Evolutionary conservation across 805 yeast species (phyloP).

Genomic region (Cyberlindnera veronae): DNA sequence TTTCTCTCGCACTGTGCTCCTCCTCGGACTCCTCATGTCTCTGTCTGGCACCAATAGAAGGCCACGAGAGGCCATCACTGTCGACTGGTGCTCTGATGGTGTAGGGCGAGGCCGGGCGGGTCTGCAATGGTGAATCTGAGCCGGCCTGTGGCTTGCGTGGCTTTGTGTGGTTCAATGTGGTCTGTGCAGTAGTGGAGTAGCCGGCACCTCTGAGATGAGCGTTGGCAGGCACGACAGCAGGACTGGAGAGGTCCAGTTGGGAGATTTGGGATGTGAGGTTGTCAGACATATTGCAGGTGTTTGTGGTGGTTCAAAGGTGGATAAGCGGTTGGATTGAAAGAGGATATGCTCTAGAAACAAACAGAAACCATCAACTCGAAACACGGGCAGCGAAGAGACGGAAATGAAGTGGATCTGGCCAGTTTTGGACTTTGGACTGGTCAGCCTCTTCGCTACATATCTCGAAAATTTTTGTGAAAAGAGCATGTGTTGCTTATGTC

Average conservation of each 20-base stretch:
- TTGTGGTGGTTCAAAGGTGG: background rate
- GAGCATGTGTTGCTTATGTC: too few relatives aligned
- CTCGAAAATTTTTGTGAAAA: too few relatives aligned
- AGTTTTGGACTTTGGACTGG: too few relatives aligned
- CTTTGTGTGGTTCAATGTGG: constrained; percentile 15
- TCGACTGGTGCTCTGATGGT: constrained; percentile 84
- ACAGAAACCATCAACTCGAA: too few relatives aligned
- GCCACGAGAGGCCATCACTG: constrained; percentile 92
- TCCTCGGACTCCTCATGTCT: constrained; percentile 69
- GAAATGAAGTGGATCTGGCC: too few relatives aligned
- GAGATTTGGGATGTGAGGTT: constrained; percentile 17
- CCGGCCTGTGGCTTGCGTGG: constrained; percentile 4
- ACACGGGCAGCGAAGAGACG: too few relatives aligned
- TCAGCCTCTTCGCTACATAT: too few relatives aligned
- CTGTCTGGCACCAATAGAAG: constrained; percentile 76
- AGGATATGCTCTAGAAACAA: too few relatives aligned
- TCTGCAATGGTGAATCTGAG: constrained; percentile 56
- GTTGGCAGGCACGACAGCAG: constrained; percentile 7
- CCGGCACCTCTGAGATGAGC: constrained; percentile 22
- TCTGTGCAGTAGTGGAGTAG: constrained; percentile 19
- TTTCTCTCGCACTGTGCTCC: constrained; percentile 62
- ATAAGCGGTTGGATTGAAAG: too few relatives aligned
- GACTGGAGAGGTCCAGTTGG: constrained; percentile 11
- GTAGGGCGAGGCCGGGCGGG: constrained; percentile 79
- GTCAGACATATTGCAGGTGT: constrained; percentile 8